Base-by-base conservation (phyloP, 2,329 filamentous ascomycete species). In the Ophiosphaerella herpotricha region DNA sequence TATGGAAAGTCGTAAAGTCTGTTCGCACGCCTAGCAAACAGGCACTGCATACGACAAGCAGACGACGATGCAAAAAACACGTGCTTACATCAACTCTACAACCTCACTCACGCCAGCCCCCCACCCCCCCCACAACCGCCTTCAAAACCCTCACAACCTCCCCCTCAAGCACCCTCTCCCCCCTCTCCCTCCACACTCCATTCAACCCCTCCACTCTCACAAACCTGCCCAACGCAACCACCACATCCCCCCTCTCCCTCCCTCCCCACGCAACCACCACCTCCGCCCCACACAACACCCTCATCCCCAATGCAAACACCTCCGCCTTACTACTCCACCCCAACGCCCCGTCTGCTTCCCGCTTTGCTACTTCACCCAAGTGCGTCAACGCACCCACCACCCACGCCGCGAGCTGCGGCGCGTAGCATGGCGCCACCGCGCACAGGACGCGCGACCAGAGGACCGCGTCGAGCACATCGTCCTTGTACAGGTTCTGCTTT, bases 401-500 rank as follows among this genome's bases (percentile, higher is more conserved):
- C 85, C 86, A 90, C 0, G 41, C 23, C 0, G 54, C 39, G 8
- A 69, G 37, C 0, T 16, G 18, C 18, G 18, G 18, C 18, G 18
- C 18, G 4, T 21, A 21, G 18, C 18, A 21, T 5, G 18, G 18
- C 3, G 18, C 4, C 18, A 21, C 18, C 11, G 23, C 7, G 11
- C 18, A 21, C 18, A 7, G 40, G 18, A n/a, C 51, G 37, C 70
- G 71, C 0, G 80, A 74, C 91, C 91, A 97, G n/a, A 85, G 70
- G 14, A 80, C 75, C 3, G 85, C 79, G 70, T 97, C 92, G 40
- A 85, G 80, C 5, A 90, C 83, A 60, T 91, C 86, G 69, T 97
- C 93, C 42, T 93, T 78, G 71, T 90, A 97, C n/a, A 97, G 80
- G 68, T 99, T 99, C 69, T 96, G 91, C 70, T 95, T 92, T 74